These are phyloP conservation scores for Cyclotella atomus DNA, from an alignment of 108 stramenopile species.

Conservation along the genomic window DNA sequence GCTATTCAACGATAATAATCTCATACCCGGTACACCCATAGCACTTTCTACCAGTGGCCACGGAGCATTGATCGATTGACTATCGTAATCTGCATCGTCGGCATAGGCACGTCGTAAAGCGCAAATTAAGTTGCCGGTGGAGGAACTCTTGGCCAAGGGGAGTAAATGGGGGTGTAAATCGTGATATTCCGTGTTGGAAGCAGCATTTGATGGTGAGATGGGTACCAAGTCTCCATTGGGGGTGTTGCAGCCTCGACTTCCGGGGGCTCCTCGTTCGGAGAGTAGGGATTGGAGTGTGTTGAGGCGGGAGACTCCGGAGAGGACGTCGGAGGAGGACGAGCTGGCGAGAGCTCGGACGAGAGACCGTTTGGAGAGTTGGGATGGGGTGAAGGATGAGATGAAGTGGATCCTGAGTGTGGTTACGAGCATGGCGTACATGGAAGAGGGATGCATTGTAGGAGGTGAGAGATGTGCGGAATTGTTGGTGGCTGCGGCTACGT, in stretches of 20 bases:
- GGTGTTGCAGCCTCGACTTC: slow-evolving; percentile 60
- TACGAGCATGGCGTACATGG: neutral
- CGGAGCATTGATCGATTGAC: slow-evolving; percentile 53
- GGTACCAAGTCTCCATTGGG: slow-evolving; percentile 64
- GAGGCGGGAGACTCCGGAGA: slow-evolving; percentile 66
- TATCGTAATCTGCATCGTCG: slow-evolving; percentile 61
- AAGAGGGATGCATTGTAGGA: neutral
- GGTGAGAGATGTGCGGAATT: neutral
- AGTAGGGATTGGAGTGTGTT: slow-evolving; percentile 67
- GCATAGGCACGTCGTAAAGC: slow-evolving; percentile 74
- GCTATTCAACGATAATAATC: slow-evolving; percentile 68
- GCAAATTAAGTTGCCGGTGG: slow-evolving; percentile 71
- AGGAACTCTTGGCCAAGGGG: slow-evolving; percentile 62
- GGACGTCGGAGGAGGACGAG: slow-evolving; percentile 19
- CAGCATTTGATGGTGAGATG: slow-evolving; percentile 21
- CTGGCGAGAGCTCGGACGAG: slow-evolving; percentile 5
- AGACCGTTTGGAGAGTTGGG: neutral
- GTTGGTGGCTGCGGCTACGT: neutral
- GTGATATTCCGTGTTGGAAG: slow-evolving; percentile 37
- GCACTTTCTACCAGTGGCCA: slow-evolving; percentile 84
- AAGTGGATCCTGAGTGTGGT: slow-evolving; percentile 5
- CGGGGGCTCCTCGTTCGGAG: slow-evolving; percentile 76
- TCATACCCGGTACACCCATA: slow-evolving; percentile 65
- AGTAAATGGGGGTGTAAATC: slow-evolving; percentile 78
- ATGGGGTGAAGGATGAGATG: neutral